These are phyloP conservation scores for Petrea volubilis DNA, from an alignment of 257 asterid species.

Conservation along the genomic window DNA sequence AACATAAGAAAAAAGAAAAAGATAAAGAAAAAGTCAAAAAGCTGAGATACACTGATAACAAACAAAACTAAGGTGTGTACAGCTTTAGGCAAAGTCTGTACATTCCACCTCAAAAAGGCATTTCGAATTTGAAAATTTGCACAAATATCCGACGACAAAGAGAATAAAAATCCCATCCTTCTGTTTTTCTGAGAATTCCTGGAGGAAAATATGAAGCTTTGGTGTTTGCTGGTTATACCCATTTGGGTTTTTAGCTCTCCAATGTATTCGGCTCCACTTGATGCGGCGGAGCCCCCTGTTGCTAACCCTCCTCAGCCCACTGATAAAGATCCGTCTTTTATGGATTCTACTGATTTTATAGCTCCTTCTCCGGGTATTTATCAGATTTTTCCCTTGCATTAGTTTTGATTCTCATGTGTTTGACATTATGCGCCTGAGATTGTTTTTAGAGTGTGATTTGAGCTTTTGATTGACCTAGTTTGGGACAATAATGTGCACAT, in stretches of 20 bases:
- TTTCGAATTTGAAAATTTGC: slow-evolving; percentile 21
- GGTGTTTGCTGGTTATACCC: slow-evolving; percentile 33
- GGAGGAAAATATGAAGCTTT: slow-evolving; percentile 28
- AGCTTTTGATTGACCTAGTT: slow-evolving; percentile 1
- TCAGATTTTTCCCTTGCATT: slow-evolving; percentile 8
- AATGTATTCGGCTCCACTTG: slow-evolving; percentile 39
- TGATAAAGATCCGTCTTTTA: slow-evolving; percentile 49
- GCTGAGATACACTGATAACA: slow-evolving; percentile 16
- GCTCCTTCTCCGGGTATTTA: slow-evolving; percentile 56
- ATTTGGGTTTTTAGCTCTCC: slow-evolving; percentile 37
- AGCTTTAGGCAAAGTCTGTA: neutral
- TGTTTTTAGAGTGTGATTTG: neutral
- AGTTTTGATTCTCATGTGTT: neutral
- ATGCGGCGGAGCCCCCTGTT: slow-evolving; percentile 45
- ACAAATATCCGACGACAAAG: neutral
- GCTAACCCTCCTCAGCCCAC: slow-evolving; percentile 54
- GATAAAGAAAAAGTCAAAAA: neutral
- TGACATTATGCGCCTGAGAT: slow-evolving; percentile 3
- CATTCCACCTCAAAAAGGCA: neutral
- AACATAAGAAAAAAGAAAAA: neutral
- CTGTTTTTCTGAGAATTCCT: neutral
- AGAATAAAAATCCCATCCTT: neutral
- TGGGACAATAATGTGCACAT: neutral
- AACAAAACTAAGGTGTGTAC: neutral
- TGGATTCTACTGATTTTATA: slow-evolving; percentile 28